Base-by-base conservation (phyloP, 345 rosid genomes). In the Eucalyptus marginata region DNA sequence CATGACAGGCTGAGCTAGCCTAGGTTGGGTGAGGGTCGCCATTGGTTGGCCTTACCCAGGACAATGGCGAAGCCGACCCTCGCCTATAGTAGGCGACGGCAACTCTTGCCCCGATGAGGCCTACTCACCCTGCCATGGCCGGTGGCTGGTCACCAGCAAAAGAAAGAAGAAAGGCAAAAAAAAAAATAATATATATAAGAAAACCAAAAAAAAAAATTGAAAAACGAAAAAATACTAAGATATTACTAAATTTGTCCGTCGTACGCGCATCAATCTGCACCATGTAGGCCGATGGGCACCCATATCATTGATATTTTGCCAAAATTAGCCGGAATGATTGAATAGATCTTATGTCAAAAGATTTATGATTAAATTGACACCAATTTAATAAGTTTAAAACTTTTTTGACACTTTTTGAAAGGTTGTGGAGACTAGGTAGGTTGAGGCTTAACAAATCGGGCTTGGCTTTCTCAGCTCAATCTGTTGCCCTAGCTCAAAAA, bases 111-210 rank as follows among this genome's bases (percentile, higher is more conserved):
- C 56, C 56, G 1, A 7, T 52, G 24, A 18, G 56, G 56, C 56
- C 56, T 52, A 52, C 56, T 18, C 56, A 17, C 56, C 24, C 1
- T 52, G 1, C 56, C 24, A 52, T 52, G 24, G 10, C 4, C 1
- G 0, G 1, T 52, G 58, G 2, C 2, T 0, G 0, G 0, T 52
- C 56, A 52, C 56, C 0, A 52, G 0, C 0, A 18, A 0, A 52
- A 52, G 10, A 0, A 52, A 52, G 56, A 52, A 18, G 24, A 52
- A 52, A 17, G 4, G 24, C 0, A 52, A 51, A 13, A 49, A 11
- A 49, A 8, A 44, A 2, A 44, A 44, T 2, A 44, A 49, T 49
- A 46, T 10, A 49, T 49, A 44, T 44, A 44, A 44, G 47, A 44
- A 44, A 44, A 8, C 10, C 3, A 2, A 44, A 44, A 44, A 44